A percentile compares a stretch with the other conserved stretches of the same genome.
phyloP scores from a whole-genome alignment of 306 rosid species.

The Prunus fruticosa region DNA sequence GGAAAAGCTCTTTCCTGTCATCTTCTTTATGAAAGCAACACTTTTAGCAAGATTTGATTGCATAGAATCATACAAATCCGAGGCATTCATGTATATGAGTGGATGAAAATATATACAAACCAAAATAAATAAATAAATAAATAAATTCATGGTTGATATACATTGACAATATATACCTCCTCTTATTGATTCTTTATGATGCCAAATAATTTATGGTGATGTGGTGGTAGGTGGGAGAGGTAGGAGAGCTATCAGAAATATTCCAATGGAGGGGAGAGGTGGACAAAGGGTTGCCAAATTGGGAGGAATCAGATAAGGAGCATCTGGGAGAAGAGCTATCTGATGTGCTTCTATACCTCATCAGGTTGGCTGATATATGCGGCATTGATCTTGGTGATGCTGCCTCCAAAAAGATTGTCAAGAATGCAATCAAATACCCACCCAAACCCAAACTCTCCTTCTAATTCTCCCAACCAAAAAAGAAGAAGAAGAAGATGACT shows the following conservation, averaged over 20 bases:
- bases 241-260: conserved; percentile 55
- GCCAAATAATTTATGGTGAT: background rate
- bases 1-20: background rate
- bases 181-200: background rate
- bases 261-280: conserved; percentile 63
- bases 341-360: conserved; percentile 47
- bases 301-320: conserved; percentile 51
- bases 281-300: conserved; percentile 49
- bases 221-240: conserved; percentile 43
- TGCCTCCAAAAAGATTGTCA: conserved; percentile 43
- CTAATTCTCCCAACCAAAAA: background rate
- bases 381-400: conserved; percentile 46
- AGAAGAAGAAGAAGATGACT: background rate
- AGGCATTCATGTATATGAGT: background rate
- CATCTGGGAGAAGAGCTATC: conserved; percentile 58
- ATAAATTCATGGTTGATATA: background rate
- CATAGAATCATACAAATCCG: background rate
- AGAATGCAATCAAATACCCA: conserved; percentile 53
- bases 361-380: conserved; percentile 48
- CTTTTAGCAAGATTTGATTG: background rate
- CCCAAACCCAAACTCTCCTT: conserved; percentile 6
- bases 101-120: background rate
- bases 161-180: background rate
- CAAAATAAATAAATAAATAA: background rate
- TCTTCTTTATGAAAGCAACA: background rate